Base-by-base conservation (phyloP, 257 asterid genomes). In the Forsythia suspensa region DNA sequence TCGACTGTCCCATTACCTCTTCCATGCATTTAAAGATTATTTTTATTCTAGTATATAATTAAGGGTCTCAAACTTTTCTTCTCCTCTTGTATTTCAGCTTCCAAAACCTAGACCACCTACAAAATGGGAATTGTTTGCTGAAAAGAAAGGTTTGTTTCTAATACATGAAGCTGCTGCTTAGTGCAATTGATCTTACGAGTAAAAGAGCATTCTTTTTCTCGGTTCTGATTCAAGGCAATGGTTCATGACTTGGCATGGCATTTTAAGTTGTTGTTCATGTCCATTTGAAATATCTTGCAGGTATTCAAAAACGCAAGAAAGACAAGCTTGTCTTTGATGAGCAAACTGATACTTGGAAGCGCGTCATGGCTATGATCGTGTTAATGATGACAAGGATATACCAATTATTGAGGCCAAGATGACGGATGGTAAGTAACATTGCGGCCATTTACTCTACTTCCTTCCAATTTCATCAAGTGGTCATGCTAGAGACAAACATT, bases 41-140 rank as follows among this genome's bases (percentile, higher is more conserved):
- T 6, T 57, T 65, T n/a, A 1, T 57, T 36, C 24, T 63, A 24
- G 41, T 42, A 57, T 72, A 46, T 67, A 36, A 68, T 80, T 82
- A 68, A 57, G 69, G n/a, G 8, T 43, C 37, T 77, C 37, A 81
- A 29, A 40, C n/a, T 46, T 75, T n/a, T 59, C 80, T 42, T 70
- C 65, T 67, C 71, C 9, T 37, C 13, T 80, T 77, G 63, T 67
- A 79, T 63, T 84, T 76, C 92, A 95, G 99, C 88, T 96, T 51
- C 99, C 99, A 52, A 94, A 77, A 82, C 99, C 99, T 69, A 89
- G 80, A 78, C 97, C 97, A 61, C 99, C 97, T 13, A 94, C 99
- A 41, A 89, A 82, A 81, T 96, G 98, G 99, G 99, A 96, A 82
- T 12, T 36, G 76, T 96, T 96, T 83, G 98, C 99, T 75, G 76